Conservation (phyloP, 2,329 filamentous ascomycete genomes). For the Zymoseptoria ardabiliae region DNA sequence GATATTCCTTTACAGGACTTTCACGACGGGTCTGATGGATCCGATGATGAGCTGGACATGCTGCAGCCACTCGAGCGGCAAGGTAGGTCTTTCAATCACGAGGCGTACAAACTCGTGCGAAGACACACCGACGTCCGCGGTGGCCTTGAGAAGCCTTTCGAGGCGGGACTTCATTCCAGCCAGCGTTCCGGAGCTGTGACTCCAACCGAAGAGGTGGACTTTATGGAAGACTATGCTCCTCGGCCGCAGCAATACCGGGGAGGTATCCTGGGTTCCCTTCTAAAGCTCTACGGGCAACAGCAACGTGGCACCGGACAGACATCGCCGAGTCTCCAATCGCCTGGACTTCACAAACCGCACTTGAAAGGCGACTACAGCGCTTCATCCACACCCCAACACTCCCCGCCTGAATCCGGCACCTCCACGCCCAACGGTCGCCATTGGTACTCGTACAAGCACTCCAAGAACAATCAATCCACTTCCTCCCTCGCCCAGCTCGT, state of each 20-base stretch:
- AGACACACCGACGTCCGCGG: conserved; percentile 29
- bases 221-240: conserved; percentile 58
- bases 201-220: conserved; percentile 41
- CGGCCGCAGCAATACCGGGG: conserved; percentile 62
- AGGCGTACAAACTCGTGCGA: conserved; percentile 40
- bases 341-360: conserved; percentile 7
- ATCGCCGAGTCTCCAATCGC: conserved; percentile 14
- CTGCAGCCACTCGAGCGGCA: conserved; percentile 12
- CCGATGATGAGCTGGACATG: conserved; percentile 8
- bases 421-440: conserved; percentile 32
- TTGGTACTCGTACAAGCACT: conserved; percentile 29
- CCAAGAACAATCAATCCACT: conserved; percentile 31
- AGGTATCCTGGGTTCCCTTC: conserved; percentile 63
- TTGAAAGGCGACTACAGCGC: conserved; percentile 23
- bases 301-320: conserved; percentile 20
- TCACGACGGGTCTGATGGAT: conserved; percentile 20
- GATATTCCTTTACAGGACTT: conserved; percentile 26
- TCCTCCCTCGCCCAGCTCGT: conserved; percentile 39
- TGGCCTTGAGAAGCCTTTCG: conserved; percentile 19
- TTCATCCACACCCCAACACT: conserved; percentile 30
- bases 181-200: conserved; percentile 42
- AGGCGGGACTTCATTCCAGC: conserved; percentile 16
- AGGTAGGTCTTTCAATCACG: conserved; percentile 26
- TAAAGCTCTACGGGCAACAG: conserved; percentile 57
- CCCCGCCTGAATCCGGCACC: conserved; percentile 37